Evolutionary conservation across 2,329 filamentous ascomycete genomes (phyloP), one percentile per base, ranked within the genome.

Genomic region (Aspergillus sp.): DNA sequence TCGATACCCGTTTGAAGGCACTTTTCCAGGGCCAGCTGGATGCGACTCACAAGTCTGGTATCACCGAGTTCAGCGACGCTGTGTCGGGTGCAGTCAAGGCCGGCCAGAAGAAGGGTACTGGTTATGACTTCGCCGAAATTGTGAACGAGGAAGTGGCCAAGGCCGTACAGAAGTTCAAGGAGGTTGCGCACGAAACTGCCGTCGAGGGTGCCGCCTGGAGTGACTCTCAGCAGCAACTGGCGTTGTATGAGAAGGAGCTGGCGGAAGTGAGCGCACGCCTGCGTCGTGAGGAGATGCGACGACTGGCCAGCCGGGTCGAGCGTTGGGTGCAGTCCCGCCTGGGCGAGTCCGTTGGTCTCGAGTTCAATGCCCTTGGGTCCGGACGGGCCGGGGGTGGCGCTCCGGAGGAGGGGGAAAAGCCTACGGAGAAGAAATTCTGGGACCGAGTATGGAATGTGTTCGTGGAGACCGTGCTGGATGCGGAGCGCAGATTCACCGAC

Each of bases 71-170:
- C 74, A 92, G 88, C 70, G 91, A 97, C 36, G 90, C 92, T 2
- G 95, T 99, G 50, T 87, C 88, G n/a, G 80, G 82, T 55, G 90
- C 91, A 52, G 93, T 99, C 66, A 99, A 98, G 78, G 83, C 86
- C 25, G 94, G 94, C 2, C 94, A 98, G 76, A 97, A 96, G 81
- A 92, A 92, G 58, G 93, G 93, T 21, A 90, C 88, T 7, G 85
- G 86, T 55, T 98, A 99, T 72, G 95, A 99, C 73, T 99, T 99
- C 76, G 92, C 93, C 21, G 90, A 96, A 67, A 97, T 98, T 69
- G 95, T 99, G 5, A 86, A 87, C 41, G 84, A 87, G 58, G 91
- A 97, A 75, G 96, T 95, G 79, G 85, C 85, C 69, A 87, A 87
- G 73, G 88, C 92, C 0, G 74, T 97, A 38, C 84, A 87, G 15